These are phyloP conservation scores for Fusarium brevicatenulatum DNA, from an alignment of 2,329 filamentous ascomycete genomes.

Conservation along the genomic window DNA sequence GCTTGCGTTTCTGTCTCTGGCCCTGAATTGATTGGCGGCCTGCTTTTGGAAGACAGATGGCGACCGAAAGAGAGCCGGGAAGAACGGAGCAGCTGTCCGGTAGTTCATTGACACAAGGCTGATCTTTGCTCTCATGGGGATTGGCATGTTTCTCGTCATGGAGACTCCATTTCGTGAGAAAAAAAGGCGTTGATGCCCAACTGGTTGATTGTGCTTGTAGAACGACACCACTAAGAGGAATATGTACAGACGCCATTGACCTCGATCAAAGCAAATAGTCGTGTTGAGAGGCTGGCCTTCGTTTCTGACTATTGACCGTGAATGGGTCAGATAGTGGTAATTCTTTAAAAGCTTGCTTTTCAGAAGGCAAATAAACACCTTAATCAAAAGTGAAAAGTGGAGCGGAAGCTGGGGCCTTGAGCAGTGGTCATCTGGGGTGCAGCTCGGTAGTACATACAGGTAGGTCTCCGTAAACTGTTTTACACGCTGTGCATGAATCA, in stretches of 20 bases:
- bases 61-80: conserved; percentile 11
- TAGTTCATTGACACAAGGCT: conserved; percentile 11
- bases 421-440: conserved; percentile 40
- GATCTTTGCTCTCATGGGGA: conserved; percentile 21
- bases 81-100: conserved; percentile 1
- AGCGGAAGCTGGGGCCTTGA: conserved; percentile 19
- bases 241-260: background rate
- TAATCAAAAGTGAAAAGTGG: conserved; percentile 42
- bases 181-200: conserved; percentile 12
- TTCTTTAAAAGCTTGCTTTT: conserved; percentile 13
- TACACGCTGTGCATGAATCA: conserved; percentile 22
- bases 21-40: background rate
- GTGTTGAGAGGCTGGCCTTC: background rate
- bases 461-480: background rate
- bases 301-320: background rate
- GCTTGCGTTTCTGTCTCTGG: conserved; percentile 2
- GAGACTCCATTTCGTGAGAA: background rate
- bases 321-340: conserved; percentile 2
- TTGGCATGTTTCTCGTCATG: conserved; percentile 2
- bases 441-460: conserved; percentile 21
- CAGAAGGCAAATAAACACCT: conserved; percentile 14
- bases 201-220: conserved; percentile 1
- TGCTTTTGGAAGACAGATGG: conserved; percentile 11
- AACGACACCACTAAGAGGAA: background rate
- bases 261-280: background rate